Percentiles rank a stretch among this genome's conserved stretches.
phyloP scores from a whole-genome alignment of 1,139 yeast species.

The Lodderomyces margitis region DNA sequence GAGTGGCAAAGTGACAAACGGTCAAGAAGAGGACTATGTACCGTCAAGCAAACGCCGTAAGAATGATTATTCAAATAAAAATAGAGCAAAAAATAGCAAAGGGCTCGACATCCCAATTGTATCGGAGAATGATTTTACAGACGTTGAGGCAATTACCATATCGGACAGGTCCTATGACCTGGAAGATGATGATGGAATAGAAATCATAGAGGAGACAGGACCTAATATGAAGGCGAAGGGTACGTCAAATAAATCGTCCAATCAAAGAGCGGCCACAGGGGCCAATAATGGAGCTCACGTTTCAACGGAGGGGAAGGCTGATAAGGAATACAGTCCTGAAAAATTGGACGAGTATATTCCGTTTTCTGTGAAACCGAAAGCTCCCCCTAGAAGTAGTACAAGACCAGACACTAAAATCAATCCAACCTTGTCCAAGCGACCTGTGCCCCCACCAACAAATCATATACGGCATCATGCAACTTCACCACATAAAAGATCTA shows the following conservation, averaged over 20 bases:
- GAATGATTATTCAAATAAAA: not conserved
- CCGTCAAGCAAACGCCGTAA: conserved; percentile 1
- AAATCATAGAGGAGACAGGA: not conserved
- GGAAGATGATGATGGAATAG: conserved; percentile 1
- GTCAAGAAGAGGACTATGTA: not conserved
- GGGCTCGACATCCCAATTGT: conserved; percentile 26
- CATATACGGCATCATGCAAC: conserved; percentile 1
- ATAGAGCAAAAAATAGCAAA: conserved; percentile 12
- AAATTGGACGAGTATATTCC: conserved; percentile 3
- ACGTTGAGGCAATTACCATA: not conserved
- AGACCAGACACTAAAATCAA: not conserved
- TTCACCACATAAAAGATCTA: conserved; percentile 11
- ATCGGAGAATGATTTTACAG: conserved; percentile 20
- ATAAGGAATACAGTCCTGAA: not conserved
- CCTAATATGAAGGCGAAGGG: not conserved
- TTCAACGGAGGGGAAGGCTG: not conserved
- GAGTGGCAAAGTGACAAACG: not conserved
- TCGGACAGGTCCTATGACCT: not conserved
- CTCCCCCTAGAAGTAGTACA: conserved; percentile 1
- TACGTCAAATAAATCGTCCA: not conserved
- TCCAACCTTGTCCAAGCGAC: not conserved
- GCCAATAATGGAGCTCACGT: not conserved
- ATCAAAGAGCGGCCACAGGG: not conserved
- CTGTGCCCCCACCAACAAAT: not conserved
- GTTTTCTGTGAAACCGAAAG: conserved; percentile 1